These are phyloP conservation scores for Jamesozyma hellenica DNA, from an alignment of 805 yeast species.

Conservation along the genomic window DNA sequence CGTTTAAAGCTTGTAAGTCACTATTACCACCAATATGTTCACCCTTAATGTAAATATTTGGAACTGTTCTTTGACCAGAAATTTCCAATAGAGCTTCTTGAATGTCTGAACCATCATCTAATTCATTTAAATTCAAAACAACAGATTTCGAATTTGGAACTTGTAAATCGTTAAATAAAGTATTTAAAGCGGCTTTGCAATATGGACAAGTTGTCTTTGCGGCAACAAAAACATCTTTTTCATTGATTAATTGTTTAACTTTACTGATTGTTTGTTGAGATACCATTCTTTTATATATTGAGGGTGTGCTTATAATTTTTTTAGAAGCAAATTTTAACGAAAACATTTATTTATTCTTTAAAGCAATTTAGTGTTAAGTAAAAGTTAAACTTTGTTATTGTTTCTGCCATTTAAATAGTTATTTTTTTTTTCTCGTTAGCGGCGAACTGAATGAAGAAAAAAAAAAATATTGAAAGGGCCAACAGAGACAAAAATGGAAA, in stretches of 20 bases:
- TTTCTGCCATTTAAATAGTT: too few species aligned
- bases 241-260: conserved; percentile 54
- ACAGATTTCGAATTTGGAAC: conserved; percentile 35
- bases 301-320: too few species aligned
- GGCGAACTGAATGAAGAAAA: too few species aligned
- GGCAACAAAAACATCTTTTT: conserved; percentile 67
- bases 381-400: too few species aligned
- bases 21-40: conserved; percentile 94
- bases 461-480: too few species aligned
- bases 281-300: conserved; percentile 37
- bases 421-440: too few species aligned
- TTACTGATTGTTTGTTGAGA: conserved; percentile 46
- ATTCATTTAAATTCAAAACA: conserved; percentile 37
- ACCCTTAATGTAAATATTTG: conserved; percentile 82
- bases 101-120: conserved; percentile 66
- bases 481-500: too few species aligned
- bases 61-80: conserved; percentile 90
- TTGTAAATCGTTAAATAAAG: conserved; percentile 32
- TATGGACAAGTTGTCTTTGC: conserved; percentile 70
- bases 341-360: too few species aligned
- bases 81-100: conserved; percentile 68
- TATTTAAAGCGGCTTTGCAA: conserved; percentile 39
- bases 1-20: conserved; percentile 65
- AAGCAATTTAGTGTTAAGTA: too few species aligned
- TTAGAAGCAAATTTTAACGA: too few species aligned